Evolutionary conservation across 2,329 filamentous ascomycete genomes (phyloP).

Genomic region (Phialophora tarda): DNA sequence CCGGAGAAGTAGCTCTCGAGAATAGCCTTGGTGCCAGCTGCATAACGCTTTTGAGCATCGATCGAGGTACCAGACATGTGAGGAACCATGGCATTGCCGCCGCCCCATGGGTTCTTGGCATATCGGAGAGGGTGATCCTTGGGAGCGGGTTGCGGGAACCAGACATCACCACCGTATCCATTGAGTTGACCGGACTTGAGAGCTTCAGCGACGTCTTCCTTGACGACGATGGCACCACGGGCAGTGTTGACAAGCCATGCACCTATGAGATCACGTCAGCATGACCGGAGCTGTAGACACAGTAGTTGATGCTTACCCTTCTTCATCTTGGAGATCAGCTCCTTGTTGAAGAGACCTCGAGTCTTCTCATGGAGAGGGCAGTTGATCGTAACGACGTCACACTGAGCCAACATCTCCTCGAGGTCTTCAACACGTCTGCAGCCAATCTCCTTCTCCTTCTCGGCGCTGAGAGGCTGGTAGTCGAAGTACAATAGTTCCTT

Average conservation of each 20-base stretch:
- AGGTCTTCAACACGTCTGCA: constrained; percentile 85
- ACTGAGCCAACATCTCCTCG: constrained; percentile 92
- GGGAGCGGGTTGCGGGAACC: constrained; percentile 97
- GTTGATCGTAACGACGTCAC: constrained; percentile 99
- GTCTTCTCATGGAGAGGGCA: constrained; percentile 99
- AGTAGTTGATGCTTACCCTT: constrained; percentile 63
- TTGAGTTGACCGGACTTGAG: constrained; percentile 80
- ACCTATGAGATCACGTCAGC: constrained; percentile 55
- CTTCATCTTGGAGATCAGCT: constrained; percentile 99
- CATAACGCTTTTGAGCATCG: constrained; percentile 93
- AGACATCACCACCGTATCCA: constrained; percentile 61
- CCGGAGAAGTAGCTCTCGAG: constrained; percentile 89
- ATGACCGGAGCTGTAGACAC: background rate
- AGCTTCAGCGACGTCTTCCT: constrained; percentile 96
- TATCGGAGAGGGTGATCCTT: constrained; percentile 90
- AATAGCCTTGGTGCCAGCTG: constrained; percentile 85
- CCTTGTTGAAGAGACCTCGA: constrained; percentile 95
- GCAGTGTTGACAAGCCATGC: constrained; percentile 99
- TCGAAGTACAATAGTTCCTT: constrained; percentile 99
- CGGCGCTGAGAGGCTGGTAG: constrained; percentile 89
- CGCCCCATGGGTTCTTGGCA: constrained; percentile 92
- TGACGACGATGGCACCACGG: constrained; percentile 97
- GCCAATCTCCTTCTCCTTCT: constrained; percentile 94
- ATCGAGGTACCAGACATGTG: constrained; percentile 99
- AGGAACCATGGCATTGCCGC: constrained; percentile 97